Evolutionary conservation across 179 eudicot genomes (phyloP), one percentile per base, ranked within the genome.

Genomic region (Actinidia arguta): DNA sequence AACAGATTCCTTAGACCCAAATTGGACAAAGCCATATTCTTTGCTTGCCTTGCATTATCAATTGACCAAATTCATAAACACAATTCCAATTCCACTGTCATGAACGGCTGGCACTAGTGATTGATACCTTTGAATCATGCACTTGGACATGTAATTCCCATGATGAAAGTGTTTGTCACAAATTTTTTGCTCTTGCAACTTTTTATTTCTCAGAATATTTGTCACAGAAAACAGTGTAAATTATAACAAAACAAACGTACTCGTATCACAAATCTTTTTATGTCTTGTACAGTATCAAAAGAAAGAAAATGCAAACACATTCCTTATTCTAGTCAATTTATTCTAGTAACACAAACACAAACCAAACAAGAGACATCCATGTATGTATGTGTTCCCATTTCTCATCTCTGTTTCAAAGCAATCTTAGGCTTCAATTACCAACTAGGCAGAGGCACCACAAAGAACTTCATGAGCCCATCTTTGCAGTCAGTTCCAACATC

Each of bases 21-120:
- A 94, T 80, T 94, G 96, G 22, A 94, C 94, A 79, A 92, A 94
- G 8, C 98, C 96, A 83, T 89, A 88, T 67, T 96, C 98, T 84
- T 84, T 94, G 80, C 98, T 93, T 88, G 88, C 86, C 88, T 89
- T 25, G 75, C 82, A 58, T 86, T 89, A 67, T 91, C 96, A 78
- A 94, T 63, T 6, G 95, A 85, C 76, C 66, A 94, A 79, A 81
- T 94, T 94, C 98, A 94, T 90, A 85, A 90, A 92, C 64, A 94
- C 87, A 81, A 92, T 94, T 22, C 96, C 98, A 78, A 88, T 62
- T 78, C 96, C 94, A 86, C 89, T 94, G n/a, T n/a, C n/a, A n/a
- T n/a, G n/a, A n/a, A n/a, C n/a, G n/a, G n/a, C n/a, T n/a, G n/a
- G n/a, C n/a, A n/a, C n/a, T n/a, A n/a, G n/a, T n/a, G n/a, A n/a